phyloP scores from a whole-genome alignment of 805 yeast species.

The Wickerhamiella allomyrinae region DNA sequence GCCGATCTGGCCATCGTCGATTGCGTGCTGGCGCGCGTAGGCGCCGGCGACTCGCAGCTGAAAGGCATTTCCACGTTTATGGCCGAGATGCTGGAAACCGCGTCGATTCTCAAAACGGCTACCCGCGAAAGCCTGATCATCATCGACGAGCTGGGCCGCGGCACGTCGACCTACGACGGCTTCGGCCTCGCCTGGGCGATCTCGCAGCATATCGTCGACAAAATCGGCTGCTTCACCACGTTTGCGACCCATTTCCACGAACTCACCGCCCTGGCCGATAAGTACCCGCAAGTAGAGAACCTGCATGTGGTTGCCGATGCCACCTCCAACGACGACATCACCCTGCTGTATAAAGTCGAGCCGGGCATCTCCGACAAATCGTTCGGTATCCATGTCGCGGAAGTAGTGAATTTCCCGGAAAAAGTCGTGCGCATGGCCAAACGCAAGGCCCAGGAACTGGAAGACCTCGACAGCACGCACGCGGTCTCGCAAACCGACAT shows the following conservation, averaged over 20 bases:
- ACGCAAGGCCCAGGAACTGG: slow-evolving; percentile 79
- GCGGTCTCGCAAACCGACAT: slow-evolving; percentile 37
- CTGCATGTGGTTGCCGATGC: slow-evolving; percentile 90
- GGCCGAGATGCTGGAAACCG: slow-evolving; percentile 93
- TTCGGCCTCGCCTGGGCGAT: slow-evolving; percentile 97
- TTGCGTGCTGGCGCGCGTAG: slow-evolving; percentile 90
- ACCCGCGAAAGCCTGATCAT: slow-evolving; percentile 67
- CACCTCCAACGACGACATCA: slow-evolving; percentile 42
- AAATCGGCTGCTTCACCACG: slow-evolving; percentile 62
- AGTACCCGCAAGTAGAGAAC: slow-evolving; percentile 49
- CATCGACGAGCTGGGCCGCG: slow-evolving; percentile 92
- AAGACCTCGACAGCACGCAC: slow-evolving; percentile 36
- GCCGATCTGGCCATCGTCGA: slow-evolving; percentile 80
- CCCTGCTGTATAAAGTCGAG: slow-evolving; percentile 84
- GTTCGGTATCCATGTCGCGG: slow-evolving; percentile 96
- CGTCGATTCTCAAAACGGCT: slow-evolving; percentile 70
- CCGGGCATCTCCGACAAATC: slow-evolving; percentile 93
- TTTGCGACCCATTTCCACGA: slow-evolving; percentile 99
- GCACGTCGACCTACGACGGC: slow-evolving; percentile 89
- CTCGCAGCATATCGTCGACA: slow-evolving; percentile 63
- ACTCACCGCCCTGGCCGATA: slow-evolving; percentile 62
- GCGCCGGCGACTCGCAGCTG: slow-evolving; percentile 95
- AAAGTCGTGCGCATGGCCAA: slow-evolving; percentile 93
- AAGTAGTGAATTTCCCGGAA: slow-evolving; percentile 79
- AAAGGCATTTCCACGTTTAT: slow-evolving; percentile 94